Evolutionary conservation across 139 green algal species (phyloP), one percentile per base, ranked within the genome.

Genomic region (Micractinium conductrix): DNA sequence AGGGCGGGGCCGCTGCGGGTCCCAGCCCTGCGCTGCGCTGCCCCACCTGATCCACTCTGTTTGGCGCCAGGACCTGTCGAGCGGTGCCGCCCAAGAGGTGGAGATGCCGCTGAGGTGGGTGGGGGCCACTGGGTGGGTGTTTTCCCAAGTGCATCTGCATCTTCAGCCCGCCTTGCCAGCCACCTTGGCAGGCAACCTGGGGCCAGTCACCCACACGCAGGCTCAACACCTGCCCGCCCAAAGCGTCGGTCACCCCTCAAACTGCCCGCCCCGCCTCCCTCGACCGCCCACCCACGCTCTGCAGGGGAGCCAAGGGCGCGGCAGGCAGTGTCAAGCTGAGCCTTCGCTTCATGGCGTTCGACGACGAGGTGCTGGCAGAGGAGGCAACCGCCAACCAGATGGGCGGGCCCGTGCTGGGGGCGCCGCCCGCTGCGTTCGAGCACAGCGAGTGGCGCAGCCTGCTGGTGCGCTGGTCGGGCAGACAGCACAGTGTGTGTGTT

Each of bases 331-430:
- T 83, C 30, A n/a, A 4, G 62, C 60, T 83, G 30, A 0, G 16
- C 60, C 21, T 63, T n/a, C 78, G 78, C 78, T 74, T 83, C 62
- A 30, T 83, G 60, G 42, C 78, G 16, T 83, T 83, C 74, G 67
- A 74, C 45, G 73, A 55, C 38, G n/a, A n/a, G n/a, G 35, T 71
- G n/a, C 69, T 88, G 53, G 73, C 76, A 2, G 43, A 45, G 40
- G 58, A 80, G 78, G 84, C 74, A 17, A 33, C 75, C 2, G 24
- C 81, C 1, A 19, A 19, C 9, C 14, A 16, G 19, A 89, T 89
- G 82, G 86, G 86, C 9, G 72, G 65, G 30, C 72, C 79, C 5
- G 82, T 87, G 45, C 30, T 85, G 38, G 86, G 86, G 14, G 73
- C 72, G 21, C 80, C 75, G 0, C 75, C 75, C 26, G n/a, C 63